Evolutionary conservation across 2,329 filamentous ascomycete species (phyloP).

Genomic region (Cladorrhinum sp.): DNA sequence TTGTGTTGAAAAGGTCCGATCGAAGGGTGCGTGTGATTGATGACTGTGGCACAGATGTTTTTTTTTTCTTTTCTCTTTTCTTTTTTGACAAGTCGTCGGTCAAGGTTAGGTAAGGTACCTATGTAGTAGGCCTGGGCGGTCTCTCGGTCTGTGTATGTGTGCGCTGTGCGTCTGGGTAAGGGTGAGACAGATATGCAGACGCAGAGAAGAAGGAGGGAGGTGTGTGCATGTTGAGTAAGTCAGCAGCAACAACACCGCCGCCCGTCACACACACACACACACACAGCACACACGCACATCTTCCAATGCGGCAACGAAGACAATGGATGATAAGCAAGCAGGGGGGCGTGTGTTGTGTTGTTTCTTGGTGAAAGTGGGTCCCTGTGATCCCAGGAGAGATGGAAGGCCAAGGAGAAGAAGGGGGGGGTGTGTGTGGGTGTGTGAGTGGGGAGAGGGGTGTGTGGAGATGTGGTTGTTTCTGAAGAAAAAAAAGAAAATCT

Average conservation of each 20-base stretch:
- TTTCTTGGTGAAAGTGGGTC: not conserved
- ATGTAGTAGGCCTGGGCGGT: not conserved
- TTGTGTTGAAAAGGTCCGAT: not conserved
- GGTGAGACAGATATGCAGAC: not conserved
- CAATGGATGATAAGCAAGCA: not conserved
- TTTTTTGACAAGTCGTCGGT: not conserved
- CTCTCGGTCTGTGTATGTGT: not conserved
- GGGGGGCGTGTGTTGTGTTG: not conserved
- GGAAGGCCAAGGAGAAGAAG: not conserved
- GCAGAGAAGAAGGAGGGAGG: not conserved
- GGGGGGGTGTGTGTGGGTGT: not conserved
- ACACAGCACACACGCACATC: not conserved
- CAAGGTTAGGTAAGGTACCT: no score
- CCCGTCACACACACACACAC: not conserved
- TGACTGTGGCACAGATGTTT: not conserved
- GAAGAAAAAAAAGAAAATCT: not conserved
- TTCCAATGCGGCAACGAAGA: not conserved
- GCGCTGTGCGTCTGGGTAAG: not conserved
- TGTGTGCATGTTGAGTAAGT: not conserved
- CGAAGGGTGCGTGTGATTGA: not conserved
- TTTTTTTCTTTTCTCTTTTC: not conserved
- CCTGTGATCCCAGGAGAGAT: not conserved
- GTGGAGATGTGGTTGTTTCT: not conserved
- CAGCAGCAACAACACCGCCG: not conserved
- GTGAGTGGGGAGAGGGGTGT: not conserved